These are phyloP conservation scores for Daldinia sp. DNA, from an alignment of 2,329 filamentous ascomycete genomes.

Conservation along the genomic window DNA sequence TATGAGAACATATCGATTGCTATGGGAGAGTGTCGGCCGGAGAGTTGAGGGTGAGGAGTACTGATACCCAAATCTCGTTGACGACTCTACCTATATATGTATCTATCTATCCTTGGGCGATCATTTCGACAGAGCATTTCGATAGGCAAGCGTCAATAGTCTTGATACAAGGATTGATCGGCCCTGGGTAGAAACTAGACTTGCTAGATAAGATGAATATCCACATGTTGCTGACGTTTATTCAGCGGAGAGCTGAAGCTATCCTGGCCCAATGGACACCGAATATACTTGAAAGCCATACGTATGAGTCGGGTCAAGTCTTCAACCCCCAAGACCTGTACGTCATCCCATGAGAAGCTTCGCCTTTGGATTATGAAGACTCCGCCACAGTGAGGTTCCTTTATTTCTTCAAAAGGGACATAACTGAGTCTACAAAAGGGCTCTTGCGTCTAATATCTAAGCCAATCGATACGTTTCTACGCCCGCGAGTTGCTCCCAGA, in stretches of 20 bases:
- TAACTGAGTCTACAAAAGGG: not conserved
- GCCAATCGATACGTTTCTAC: not conserved
- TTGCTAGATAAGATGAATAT: conserved; percentile 9
- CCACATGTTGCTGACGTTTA: conserved; percentile 29
- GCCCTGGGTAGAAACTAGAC: conserved; percentile 12
- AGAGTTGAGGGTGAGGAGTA: conserved; percentile 12
- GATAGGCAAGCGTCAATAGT: not conserved
- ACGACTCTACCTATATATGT: not conserved
- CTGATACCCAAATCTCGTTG: not conserved
- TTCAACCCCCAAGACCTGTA: conserved; percentile 20
- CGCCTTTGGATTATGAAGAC: conserved; percentile 14
- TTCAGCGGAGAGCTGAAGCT: conserved; percentile 14
- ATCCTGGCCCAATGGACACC: not conserved
- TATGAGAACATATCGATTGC: conserved; percentile 31
- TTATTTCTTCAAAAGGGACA: not conserved
- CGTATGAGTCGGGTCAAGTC: not conserved
- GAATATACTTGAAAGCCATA: not conserved
- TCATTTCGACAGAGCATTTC: not conserved
- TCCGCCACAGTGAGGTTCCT: conserved; percentile 1
- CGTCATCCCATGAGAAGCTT: conserved; percentile 15
- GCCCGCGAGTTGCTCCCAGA: not conserved
- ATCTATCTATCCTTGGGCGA: not conserved
- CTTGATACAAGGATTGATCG: conserved; percentile 7
- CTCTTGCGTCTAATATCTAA: not conserved
- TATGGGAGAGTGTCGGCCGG: not conserved